These are phyloP conservation scores for Suillus sp. DNA, from an alignment of 768 basidiomycete species.

Conservation along the genomic window DNA sequence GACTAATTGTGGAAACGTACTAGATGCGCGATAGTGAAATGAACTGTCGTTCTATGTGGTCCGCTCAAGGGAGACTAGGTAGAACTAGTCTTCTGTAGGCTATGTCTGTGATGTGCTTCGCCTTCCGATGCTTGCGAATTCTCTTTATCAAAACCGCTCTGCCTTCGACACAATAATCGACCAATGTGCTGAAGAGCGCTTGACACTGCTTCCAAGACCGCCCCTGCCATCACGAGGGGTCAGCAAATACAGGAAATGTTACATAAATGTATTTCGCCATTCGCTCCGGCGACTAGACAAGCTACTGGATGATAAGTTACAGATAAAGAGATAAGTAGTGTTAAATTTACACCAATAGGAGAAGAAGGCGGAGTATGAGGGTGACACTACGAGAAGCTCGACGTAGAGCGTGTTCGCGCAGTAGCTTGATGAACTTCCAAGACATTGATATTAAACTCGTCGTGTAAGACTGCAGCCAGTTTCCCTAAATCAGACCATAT, in stretches of 20 bases:
- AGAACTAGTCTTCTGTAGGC: neutral
- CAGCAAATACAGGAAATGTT: neutral
- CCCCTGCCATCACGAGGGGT: neutral
- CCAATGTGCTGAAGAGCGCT: neutral
- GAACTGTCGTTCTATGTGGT: neutral
- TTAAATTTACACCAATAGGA: neutral
- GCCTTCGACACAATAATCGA: neutral
- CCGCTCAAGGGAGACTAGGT: neutral
- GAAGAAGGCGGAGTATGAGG: neutral
- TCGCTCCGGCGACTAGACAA: neutral
- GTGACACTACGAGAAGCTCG: neutral
- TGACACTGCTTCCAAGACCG: neutral
- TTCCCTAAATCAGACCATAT: neutral
- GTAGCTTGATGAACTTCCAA: neutral
- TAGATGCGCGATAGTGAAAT: neutral
- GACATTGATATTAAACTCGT: neutral
- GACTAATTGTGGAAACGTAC: neutral
- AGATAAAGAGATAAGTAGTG: neutral
- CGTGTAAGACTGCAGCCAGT: neutral
- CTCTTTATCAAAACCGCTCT: neutral
- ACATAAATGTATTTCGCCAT: neutral
- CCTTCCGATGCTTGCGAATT: neutral
- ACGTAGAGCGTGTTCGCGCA: neutral
- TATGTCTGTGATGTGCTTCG: neutral
- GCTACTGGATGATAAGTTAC: slow-evolving; percentile 2